A percentile compares a stretch with the other conserved stretches of the same genome.
Conservation (phyloP, 495 filamentous ascomycete genomes). For the Hypomontagnella monticulosa region DNA sequence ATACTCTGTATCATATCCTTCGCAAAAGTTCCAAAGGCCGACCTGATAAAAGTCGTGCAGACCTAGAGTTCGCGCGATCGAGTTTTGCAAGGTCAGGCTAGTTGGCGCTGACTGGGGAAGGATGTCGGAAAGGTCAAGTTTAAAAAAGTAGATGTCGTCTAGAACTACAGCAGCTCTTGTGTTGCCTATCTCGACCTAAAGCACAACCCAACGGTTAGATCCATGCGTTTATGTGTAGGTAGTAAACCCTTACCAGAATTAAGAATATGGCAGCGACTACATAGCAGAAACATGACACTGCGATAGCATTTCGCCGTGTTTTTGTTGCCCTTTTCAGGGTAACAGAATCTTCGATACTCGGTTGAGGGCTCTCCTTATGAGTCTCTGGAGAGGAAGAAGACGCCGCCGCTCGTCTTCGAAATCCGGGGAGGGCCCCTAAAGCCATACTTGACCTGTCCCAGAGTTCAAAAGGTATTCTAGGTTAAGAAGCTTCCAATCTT, state of each 20-base stretch:
- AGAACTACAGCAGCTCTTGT: constrained; percentile 67
- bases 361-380: constrained; percentile 27
- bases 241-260: constrained; percentile 64
- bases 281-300: constrained; percentile 74
- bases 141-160: constrained; percentile 79
- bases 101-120: constrained; percentile 80
- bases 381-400: constrained; percentile 26
- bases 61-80: constrained; percentile 86
- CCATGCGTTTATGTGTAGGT: neutral
- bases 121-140: constrained; percentile 83
- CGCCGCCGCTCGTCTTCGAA: constrained; percentile 31
- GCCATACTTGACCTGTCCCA: constrained; percentile 28
- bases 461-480: neutral
- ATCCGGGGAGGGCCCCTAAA: constrained; percentile 29
- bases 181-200: constrained; percentile 74
- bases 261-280: constrained; percentile 79
- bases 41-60: constrained; percentile 95
- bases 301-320: constrained; percentile 62
- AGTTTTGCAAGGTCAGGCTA: constrained; percentile 77
- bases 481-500: constrained; percentile 4
- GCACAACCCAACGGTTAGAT: constrained; percentile 24
- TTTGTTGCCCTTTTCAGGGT: constrained; percentile 63
- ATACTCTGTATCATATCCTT: constrained; percentile 74
- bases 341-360: constrained; percentile 23
- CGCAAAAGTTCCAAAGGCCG: constrained; percentile 89